Base-by-base conservation (phyloP, 1,284 basidiomycete genomes). In the Schizophyllum commune region DNA sequence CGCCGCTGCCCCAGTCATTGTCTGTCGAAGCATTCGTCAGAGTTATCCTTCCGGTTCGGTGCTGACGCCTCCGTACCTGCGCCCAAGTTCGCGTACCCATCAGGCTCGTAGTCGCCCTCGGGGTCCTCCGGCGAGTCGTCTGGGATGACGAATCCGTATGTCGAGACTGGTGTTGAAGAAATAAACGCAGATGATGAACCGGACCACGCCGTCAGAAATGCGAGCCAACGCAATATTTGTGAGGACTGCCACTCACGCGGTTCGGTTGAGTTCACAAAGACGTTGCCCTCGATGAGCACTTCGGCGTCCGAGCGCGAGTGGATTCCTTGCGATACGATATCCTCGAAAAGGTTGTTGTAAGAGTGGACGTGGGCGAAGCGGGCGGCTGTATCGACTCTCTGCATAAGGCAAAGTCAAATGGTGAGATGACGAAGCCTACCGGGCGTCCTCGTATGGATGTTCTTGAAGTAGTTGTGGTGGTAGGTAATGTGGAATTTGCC, bases 401-500 rank as follows among this genome's bases (percentile, higher is more conserved):
- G 27, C 27, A 5, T 27, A 5, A 5, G 5, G n/a, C 22, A 9
- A 52, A 8, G 8, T 8, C 22, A 56, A 33, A 19, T 20, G 27
- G 15, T n/a, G n/a, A 1, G 5, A 27, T 27, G 27, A 27, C 15
- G 21, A 20, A 19, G 17, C 65, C 39, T 60, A 65, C 68, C 68
- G 33, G 68, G 68, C 13, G 68, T 69, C 17, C 68, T 65, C 15
- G 66, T 69, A 54, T 68, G 68, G 20, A 69, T 63, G 55, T 69
- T 69, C 20, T 62, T 65, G 65, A 65, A 69, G 47, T 62, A 61
- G 33, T 69, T 69, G 61, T 68, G 67, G 53, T 68, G 67, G 54
- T 69, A 69, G 11, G 68, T 69, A 53, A 69, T 62, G 56, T 68
- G 68, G 62, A 68, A 69, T 60, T 69, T 66, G 32, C 65, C 68